Evolutionary conservation across 2,329 filamentous ascomycete species (phyloP), one percentile per base, ranked within the genome.

Genomic region (Ceratocystis huliohia): DNA sequence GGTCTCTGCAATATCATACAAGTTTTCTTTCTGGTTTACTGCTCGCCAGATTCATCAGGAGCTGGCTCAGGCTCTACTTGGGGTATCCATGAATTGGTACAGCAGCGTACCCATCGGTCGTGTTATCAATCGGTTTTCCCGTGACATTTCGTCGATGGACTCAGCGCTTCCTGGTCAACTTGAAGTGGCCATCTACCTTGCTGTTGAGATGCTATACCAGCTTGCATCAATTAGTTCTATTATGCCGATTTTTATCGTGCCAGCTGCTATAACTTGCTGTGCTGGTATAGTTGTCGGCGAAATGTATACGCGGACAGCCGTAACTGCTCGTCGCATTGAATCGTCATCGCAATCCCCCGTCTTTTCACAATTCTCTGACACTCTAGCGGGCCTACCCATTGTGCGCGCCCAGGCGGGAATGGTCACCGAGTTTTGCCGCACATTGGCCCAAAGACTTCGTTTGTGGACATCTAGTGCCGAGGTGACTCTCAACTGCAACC

Each of bases 81-180:
- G 76, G 28, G 82, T 82, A 2, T 79, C 82, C 0, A 74, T 84
- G 8, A 78, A 79, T 3, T 85, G 82, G 82, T 84, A 81, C 70
- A 82, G 82, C 71, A 73, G 79, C 61, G 77, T 81, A 1, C 78
- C 82, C 0, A 76, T 81, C 17, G 79, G 81, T 13, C 78, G 81
- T 50, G 77, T 82, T 66, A 77, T 80, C 65, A 83, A 83, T 70
- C 78, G 82, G 13, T 82, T 84, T 69, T 80, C 80, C 0, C 80
- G 81, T 45, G 82, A 84, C 68, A 82, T 83, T 72, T 76, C 77
- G n/a, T 82, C 81, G 0, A 76, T 84, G 64, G 82, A 84, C 69
- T 78, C 76, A 6, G 70, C 74, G 1, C 72, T 84, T 5, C 76
- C 78, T 22, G 73, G 75, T 1, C 77, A 80, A 74, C 73, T 83